Conservation (phyloP, 2,329 filamentous ascomycete genomes). For the Reticulascus tulasneorum region DNA sequence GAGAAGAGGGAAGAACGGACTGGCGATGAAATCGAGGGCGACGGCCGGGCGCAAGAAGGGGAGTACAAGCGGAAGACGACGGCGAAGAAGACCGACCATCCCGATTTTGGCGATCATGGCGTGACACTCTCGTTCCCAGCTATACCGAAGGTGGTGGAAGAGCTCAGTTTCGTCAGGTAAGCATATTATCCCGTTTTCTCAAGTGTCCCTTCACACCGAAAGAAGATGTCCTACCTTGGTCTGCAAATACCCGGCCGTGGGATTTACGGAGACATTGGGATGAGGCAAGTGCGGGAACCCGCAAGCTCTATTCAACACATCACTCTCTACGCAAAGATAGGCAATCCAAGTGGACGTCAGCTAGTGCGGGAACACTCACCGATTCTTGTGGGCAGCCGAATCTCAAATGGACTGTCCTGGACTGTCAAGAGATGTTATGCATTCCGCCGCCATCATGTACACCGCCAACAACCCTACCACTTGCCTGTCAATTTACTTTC, state of each 20-base stretch:
- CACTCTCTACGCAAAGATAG: background rate
- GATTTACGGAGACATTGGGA: too few species aligned
- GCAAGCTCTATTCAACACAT: background rate
- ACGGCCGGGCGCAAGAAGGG: constrained; percentile 45
- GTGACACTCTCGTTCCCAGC: constrained; percentile 56
- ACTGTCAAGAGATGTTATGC: too few species aligned
- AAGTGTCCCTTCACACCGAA: too few species aligned
- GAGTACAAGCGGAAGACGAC: constrained; percentile 58
- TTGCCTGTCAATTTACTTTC: background rate
- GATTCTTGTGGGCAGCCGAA: too few species aligned
- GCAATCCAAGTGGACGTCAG: too few species aligned
- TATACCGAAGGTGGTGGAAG: constrained; percentile 58
- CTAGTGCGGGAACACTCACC: too few species aligned
- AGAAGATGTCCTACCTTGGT: too few species aligned
- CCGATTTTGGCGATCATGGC: constrained; percentile 54
- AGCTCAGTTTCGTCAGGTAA: constrained; percentile 71
- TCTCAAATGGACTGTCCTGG: too few species aligned
- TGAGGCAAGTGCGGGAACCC: background rate
- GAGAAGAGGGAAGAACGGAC: constrained; percentile 50
- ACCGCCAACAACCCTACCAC: background rate
- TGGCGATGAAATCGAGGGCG: constrained; percentile 26
- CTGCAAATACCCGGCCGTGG: too few species aligned
- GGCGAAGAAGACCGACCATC: constrained; percentile 54
- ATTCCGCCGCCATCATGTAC: too few species aligned
- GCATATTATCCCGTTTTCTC: constrained; percentile 22